Evolutionary conservation across 495 filamentous ascomycete genomes (phyloP).

Genomic region (Penicillium maclennaniae): DNA sequence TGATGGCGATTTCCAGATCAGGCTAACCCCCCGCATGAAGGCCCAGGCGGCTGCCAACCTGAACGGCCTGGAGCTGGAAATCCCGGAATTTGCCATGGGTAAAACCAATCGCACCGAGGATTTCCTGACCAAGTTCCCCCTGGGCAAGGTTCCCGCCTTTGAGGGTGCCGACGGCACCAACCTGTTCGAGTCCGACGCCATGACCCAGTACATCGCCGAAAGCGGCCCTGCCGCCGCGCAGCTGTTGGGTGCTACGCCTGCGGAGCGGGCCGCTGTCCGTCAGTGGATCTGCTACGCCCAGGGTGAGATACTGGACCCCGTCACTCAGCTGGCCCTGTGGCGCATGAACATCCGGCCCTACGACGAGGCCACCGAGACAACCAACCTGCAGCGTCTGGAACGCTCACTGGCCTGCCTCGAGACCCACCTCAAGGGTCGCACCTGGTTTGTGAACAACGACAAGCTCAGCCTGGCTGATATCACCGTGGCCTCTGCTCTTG

Average conservation of each 20-base stretch:
- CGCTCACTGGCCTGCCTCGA: constrained; percentile 43
- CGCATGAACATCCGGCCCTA: constrained; percentile 30
- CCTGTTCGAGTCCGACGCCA: constrained; percentile 53
- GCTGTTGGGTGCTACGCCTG: constrained; percentile 45
- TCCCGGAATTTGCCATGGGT: constrained; percentile 40
- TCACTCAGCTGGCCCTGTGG: constrained; percentile 29
- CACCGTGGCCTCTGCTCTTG: constrained; percentile 38
- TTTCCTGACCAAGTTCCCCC: constrained; percentile 58
- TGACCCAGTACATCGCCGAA: constrained; percentile 51
- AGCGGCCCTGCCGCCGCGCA: constrained; percentile 48
- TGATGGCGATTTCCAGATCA: not conserved
- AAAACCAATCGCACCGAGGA: constrained; percentile 48
- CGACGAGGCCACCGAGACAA: constrained; percentile 33
- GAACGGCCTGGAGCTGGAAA: constrained; percentile 45
- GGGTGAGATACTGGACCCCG: constrained; percentile 36
- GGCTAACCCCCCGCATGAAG: constrained; percentile 20
- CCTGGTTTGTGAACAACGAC: constrained; percentile 45
- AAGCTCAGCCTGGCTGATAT: constrained; percentile 54
- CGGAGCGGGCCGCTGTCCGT: constrained; percentile 45
- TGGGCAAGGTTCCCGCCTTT: constrained; percentile 58
- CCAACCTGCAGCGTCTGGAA: constrained; percentile 21
- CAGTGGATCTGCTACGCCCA: constrained; percentile 51
- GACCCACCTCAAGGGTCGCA: constrained; percentile 31
- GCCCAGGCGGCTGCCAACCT: constrained; percentile 49
- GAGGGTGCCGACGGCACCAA: constrained; percentile 47